Evolutionary conservation across 2,329 filamentous ascomycete species (phyloP).

Genomic region (Clonostachys byssicola): DNA sequence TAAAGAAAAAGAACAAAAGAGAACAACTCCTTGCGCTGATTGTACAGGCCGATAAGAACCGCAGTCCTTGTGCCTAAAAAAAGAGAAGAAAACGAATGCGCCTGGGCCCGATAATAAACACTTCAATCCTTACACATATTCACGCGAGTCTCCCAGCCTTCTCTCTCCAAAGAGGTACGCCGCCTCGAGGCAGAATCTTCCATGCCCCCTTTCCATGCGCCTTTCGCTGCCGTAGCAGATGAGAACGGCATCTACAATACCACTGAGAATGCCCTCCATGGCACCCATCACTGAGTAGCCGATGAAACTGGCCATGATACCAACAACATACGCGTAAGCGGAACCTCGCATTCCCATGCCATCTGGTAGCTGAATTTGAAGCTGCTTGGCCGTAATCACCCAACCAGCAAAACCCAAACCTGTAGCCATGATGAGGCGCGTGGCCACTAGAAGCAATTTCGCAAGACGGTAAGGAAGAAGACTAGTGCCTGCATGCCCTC

Average conservation of each 20-base stretch:
- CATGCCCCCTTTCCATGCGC: slow-evolving; percentile 60
- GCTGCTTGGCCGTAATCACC: slow-evolving; percentile 83
- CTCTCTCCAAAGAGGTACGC: slow-evolving; percentile 78
- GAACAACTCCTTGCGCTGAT: no score
- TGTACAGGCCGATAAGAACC: no score
- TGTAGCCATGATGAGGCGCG: slow-evolving; percentile 85
- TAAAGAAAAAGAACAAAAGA: no score
- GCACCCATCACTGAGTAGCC: slow-evolving; percentile 90
- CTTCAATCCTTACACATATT: no score
- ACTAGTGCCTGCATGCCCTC: slow-evolving; percentile 24
- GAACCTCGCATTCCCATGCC: slow-evolving; percentile 65
- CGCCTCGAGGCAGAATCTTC: slow-evolving; percentile 87
- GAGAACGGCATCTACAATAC: slow-evolving; percentile 82
- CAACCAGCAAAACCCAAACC: slow-evolving; percentile 92
- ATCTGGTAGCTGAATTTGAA: slow-evolving; percentile 56
- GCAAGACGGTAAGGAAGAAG: slow-evolving; percentile 78
- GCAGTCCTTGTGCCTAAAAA: no score
- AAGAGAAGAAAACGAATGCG: no score
- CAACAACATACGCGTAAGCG: slow-evolving; percentile 91
- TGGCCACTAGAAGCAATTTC: slow-evolving; percentile 87
- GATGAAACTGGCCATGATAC: slow-evolving; percentile 87
- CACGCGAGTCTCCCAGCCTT: slow-evolving; percentile 8
- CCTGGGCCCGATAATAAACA: no score
- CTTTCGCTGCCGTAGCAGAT: slow-evolving; percentile 94
- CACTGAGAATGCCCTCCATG: slow-evolving; percentile 83